Conservation (phyloP, 805 yeast genomes). For the Yarrowia sp. region DNA sequence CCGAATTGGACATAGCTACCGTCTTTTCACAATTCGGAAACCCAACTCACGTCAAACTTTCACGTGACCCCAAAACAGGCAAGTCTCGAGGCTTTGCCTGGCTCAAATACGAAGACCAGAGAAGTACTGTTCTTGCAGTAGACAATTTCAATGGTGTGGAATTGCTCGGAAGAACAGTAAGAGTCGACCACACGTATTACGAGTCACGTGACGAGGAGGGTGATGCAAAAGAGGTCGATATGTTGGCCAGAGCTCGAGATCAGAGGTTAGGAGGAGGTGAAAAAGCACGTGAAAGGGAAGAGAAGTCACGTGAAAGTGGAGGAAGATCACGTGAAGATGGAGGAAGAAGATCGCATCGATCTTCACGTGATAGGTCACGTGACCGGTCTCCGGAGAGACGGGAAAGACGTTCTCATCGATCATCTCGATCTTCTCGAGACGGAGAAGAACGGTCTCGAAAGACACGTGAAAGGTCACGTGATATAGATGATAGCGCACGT, state of each 20-base stretch:
- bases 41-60: conserved; percentile 70
- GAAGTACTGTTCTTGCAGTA: conserved; percentile 77
- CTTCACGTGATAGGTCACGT: not conserved
- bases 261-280: not conserved
- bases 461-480: not conserved
- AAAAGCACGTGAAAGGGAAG: not conserved
- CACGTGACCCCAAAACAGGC: conserved; percentile 63
- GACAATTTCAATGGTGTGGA: conserved; percentile 77
- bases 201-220: conserved; percentile 32
- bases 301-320: not conserved
- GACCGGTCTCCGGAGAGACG: too few relatives aligned
- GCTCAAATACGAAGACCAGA: conserved; percentile 75
- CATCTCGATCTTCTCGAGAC: not conserved
- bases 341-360: not conserved
- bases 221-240: not conserved
- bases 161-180: conserved; percentile 48
- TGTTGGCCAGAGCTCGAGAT: not conserved
- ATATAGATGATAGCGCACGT: not conserved
- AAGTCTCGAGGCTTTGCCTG: conserved; percentile 73
- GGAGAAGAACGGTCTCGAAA: not conserved
- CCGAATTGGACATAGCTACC: conserved; percentile 70
- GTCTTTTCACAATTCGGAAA: conserved; percentile 88
- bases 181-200: conserved; percentile 72
- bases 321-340: not conserved
- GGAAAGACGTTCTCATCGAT: not conserved